These are phyloP conservation scores for Nymphaea colorata DNA, from an alignment of 164 flowering plant genomes.

Conservation along the genomic window DNA sequence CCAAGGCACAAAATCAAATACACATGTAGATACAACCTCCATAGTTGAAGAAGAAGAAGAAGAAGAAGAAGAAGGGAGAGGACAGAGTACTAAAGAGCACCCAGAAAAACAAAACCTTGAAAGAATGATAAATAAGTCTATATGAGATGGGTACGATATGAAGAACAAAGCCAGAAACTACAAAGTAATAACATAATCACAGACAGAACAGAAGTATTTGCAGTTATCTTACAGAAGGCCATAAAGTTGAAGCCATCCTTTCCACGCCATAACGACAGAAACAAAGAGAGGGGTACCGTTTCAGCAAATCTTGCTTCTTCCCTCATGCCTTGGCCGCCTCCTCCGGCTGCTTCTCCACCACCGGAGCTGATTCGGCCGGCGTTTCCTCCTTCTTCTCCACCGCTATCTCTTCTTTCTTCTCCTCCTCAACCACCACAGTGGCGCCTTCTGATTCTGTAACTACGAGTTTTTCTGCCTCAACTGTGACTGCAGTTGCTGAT, in stretches of 20 bases:
- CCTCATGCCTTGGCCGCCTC: no score
- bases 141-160: neutral
- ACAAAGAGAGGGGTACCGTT: neutral
- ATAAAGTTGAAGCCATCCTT: neutral
- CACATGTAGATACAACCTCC: neutral
- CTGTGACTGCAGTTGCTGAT: constrained; percentile 24
- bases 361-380: constrained; percentile 6
- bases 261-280: neutral
- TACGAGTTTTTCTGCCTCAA: constrained; percentile 27
- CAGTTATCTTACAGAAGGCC: neutral
- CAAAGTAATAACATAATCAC: no score
- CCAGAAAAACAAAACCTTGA: neutral
- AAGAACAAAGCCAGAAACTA: neutral
- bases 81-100: neutral
- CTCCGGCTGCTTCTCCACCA: neutral
- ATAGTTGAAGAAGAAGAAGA: no score
- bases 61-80: no score
- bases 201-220: neutral
- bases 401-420: neutral
- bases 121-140: neutral
- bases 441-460: constrained; percentile 13
- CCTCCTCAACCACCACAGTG: constrained; percentile 7
- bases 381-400: constrained; percentile 3
- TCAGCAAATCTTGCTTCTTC: neutral
- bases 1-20: neutral